phyloP scores from a whole-genome alignment of 805 yeast species.

The Yamadazyma sp. region DNA sequence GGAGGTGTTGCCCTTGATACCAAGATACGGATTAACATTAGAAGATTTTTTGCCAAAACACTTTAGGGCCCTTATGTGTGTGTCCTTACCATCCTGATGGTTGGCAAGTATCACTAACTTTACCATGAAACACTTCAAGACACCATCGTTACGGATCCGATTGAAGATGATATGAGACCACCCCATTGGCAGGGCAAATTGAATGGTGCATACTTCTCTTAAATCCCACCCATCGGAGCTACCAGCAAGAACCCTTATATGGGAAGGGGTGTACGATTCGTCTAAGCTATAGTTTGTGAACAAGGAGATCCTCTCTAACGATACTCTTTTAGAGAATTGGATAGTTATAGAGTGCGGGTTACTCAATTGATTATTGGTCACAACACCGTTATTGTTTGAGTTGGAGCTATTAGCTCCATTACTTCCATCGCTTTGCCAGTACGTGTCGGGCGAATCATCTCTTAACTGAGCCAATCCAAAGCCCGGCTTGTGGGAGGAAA shows the following conservation, averaged over 20 bases:
- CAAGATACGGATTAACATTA: background rate
- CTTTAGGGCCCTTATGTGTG: constrained; percentile 77
- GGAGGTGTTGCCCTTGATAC: constrained; percentile 2
- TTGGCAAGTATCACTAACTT: constrained; percentile 67
- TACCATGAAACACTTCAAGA: constrained; percentile 65
- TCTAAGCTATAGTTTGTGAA: constrained; percentile 72
- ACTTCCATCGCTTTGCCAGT: constrained; percentile 94
- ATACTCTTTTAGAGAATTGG: constrained; percentile 75
- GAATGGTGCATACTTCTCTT: constrained; percentile 59
- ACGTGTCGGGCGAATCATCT: constrained; percentile 68
- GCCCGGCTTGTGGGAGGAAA: constrained; percentile 73
- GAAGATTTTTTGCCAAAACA: constrained; percentile 45
- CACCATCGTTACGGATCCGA: constrained; percentile 52
- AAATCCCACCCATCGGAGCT: constrained; percentile 73
- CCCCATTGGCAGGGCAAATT: constrained; percentile 67
- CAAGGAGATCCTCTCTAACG: constrained; percentile 64
- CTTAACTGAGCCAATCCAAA: constrained; percentile 70
- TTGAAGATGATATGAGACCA: constrained; percentile 71
- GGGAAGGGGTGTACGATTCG: constrained; percentile 90
- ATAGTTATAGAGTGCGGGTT: constrained; percentile 83
- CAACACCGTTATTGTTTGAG: constrained; percentile 19
- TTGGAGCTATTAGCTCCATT: constrained; percentile 28
- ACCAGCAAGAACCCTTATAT: constrained; percentile 66
- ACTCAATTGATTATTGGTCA: constrained; percentile 36
- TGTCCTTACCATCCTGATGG: constrained; percentile 95